phyloP scores from a whole-genome alignment of 1,139 yeast species.

The Hansenula sp. region DNA sequence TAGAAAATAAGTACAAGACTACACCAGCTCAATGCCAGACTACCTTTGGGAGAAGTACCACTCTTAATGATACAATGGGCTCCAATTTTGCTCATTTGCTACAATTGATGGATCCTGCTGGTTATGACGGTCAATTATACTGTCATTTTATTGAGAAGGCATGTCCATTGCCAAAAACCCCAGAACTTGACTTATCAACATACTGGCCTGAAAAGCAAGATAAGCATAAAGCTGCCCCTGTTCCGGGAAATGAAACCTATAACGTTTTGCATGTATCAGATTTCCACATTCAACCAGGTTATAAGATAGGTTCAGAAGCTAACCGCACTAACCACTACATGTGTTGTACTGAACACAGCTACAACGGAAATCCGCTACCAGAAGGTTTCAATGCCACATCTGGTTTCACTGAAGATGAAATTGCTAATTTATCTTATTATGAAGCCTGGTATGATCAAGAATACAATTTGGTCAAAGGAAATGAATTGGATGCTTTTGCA shows the following conservation, averaged over 20 bases:
- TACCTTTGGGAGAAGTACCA: constrained; percentile 31
- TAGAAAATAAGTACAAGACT: constrained; percentile 19
- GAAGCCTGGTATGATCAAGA: constrained; percentile 35
- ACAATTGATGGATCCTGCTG: constrained; percentile 41
- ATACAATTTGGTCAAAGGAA: constrained; percentile 32
- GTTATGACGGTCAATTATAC: constrained; percentile 49
- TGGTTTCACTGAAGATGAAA: constrained; percentile 11
- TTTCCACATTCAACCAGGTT: constrained; percentile 57
- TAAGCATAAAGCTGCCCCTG: constrained; percentile 31
- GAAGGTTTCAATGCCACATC: not conserved
- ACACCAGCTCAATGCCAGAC: constrained; percentile 28
- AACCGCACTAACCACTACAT: constrained; percentile 50
- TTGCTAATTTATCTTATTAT: constrained; percentile 30
- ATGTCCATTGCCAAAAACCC: constrained; percentile 42
- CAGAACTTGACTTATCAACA: constrained; percentile 33
- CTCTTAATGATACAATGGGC: constrained; percentile 30
- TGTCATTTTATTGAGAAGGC: constrained; percentile 41
- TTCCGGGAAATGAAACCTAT: constrained; percentile 38
- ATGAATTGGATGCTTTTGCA: no score
- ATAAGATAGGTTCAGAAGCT: constrained; percentile 54
- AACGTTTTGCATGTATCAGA: constrained; percentile 67
- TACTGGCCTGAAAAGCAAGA: constrained; percentile 41
- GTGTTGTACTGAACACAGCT: constrained; percentile 45
- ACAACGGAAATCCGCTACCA: constrained; percentile 28
- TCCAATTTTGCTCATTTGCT: constrained; percentile 45